Percentiles rank a stretch among this genome's conserved stretches.
Evolutionary conservation across 768 basidiomycete genomes (phyloP).

Genomic region (Boletus edulis): DNA sequence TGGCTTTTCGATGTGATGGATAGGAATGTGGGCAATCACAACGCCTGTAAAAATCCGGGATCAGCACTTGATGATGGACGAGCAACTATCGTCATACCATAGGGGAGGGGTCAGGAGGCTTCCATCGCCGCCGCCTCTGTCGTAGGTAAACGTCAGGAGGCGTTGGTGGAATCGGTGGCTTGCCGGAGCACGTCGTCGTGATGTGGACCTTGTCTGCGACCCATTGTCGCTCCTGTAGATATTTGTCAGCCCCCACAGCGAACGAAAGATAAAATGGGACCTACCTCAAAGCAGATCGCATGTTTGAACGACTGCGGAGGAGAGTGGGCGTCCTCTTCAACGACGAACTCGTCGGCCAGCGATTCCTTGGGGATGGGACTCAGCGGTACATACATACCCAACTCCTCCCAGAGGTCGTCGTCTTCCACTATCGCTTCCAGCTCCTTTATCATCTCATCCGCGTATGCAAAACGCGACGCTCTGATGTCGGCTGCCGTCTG

Average conservation of each 20-base stretch:
- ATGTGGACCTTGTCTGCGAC: too few relatives aligned
- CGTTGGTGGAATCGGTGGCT: too few relatives aligned
- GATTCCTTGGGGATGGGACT: conserved; percentile 6
- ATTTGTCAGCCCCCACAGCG: too few relatives aligned
- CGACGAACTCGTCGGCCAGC: not conserved
- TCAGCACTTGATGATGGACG: not conserved
- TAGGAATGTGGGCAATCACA: not conserved
- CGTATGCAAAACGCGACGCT: not conserved
- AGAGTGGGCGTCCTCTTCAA: not conserved
- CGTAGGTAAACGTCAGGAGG: too few relatives aligned
- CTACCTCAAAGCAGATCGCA: not conserved
- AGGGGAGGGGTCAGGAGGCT: too few relatives aligned
- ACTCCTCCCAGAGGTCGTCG: not conserved
- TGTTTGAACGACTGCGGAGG: conserved; percentile 7
- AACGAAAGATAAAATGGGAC: too few relatives aligned
- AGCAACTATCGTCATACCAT: not conserved
- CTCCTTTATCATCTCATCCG: not conserved
- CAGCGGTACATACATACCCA: conserved; percentile 6
- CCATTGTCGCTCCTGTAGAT: too few relatives aligned
- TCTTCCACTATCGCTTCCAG: not conserved
- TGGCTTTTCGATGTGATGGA: not conserved
- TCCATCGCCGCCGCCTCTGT: too few relatives aligned
- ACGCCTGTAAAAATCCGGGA: not conserved
- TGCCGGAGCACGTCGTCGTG: too few relatives aligned
- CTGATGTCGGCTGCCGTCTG: not conserved